Percentiles rank a stretch among this genome's conserved stretches.
These are phyloP conservation scores for Saccharomycopsis hybrid DNA, from an alignment of 1,139 yeast genomes.

Conservation along the genomic window DNA sequence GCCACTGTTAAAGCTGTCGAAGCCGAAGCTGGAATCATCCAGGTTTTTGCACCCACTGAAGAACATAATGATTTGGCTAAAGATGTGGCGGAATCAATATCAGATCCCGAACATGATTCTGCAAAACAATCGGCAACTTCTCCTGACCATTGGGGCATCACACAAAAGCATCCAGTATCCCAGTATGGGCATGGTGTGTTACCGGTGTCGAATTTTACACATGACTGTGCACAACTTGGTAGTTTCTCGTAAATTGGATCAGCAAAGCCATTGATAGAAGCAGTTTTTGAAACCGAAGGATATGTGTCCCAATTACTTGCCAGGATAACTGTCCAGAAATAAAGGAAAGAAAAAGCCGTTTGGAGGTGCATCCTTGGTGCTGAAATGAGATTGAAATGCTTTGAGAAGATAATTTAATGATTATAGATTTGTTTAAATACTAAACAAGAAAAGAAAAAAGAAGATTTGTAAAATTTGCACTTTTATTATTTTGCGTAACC, in stretches of 20 bases:
- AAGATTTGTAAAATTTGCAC: too few relatives aligned
- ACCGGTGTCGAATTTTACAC: conserved; percentile 29
- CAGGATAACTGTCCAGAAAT: background rate
- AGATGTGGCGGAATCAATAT: conserved; percentile 35
- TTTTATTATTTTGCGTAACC: too few relatives aligned
- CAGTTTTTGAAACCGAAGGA: conserved; percentile 45
- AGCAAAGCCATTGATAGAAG: conserved; percentile 46
- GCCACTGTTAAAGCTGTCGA: conserved; percentile 32
- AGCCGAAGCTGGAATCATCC: conserved; percentile 42
- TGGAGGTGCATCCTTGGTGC: too few relatives aligned
- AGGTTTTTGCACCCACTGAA: conserved; percentile 39
- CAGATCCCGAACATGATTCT: conserved; percentile 34
- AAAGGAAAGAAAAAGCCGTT: too few relatives aligned
- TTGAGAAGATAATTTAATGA: too few relatives aligned
- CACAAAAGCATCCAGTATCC: conserved; percentile 50
- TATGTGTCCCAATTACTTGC: conserved; percentile 35
- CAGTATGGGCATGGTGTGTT: conserved; percentile 39
- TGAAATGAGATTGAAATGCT: too few relatives aligned
- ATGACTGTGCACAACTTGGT: conserved; percentile 40
- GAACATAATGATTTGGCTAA: conserved; percentile 39
- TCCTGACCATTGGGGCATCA: conserved; percentile 44
- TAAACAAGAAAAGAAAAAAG: too few relatives aligned
- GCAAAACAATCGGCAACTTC: conserved; percentile 42
- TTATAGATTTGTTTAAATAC: too few relatives aligned
- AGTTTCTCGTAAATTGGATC: conserved; percentile 38